phyloP scores from a whole-genome alignment of 2,329 filamentous ascomycete genomes.

The Ambrosiella cleistominuta region DNA sequence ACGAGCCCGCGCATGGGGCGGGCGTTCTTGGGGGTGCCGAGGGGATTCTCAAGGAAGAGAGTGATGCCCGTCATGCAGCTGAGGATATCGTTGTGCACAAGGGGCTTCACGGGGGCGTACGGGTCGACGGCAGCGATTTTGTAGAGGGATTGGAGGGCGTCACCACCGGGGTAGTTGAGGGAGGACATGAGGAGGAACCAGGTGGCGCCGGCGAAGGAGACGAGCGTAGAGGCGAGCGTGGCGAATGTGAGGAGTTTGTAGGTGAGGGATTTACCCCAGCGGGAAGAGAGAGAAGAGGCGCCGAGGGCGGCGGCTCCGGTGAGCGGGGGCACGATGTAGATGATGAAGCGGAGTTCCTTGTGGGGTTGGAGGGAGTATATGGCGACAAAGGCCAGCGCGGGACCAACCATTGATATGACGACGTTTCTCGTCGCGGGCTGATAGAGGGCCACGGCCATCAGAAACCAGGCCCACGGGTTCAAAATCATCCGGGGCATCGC shows the following conservation, averaged over 20 bases:
- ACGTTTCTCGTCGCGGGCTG: constrained; percentile 28
- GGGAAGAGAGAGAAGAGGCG: constrained; percentile 51
- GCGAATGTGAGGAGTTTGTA: constrained; percentile 36
- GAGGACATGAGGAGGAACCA: constrained; percentile 62
- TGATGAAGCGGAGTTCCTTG: constrained; percentile 90
- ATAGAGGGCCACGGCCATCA: constrained; percentile 37
- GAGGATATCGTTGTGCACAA: constrained; percentile 42
- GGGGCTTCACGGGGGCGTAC: constrained; percentile 20
- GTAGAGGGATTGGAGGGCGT: constrained; percentile 46
- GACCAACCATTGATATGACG: constrained; percentile 37
- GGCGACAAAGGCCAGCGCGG: constrained; percentile 53
- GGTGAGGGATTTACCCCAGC: constrained; percentile 41
- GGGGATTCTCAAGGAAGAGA: constrained; percentile 39
- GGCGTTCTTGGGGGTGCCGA: constrained; percentile 18
- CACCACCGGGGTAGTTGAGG: constrained; percentile 84
- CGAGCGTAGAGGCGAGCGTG: constrained; percentile 41
- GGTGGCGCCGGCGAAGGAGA: constrained; percentile 41
- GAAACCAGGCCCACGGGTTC: constrained; percentile 50
- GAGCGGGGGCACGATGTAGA: constrained; percentile 68
- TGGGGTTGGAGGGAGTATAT: constrained; percentile 82
- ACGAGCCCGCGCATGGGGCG: constrained; percentile 16
- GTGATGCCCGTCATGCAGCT: constrained; percentile 57
- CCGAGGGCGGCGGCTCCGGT: constrained; percentile 61
- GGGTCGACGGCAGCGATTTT: constrained; percentile 18
- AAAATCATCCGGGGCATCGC: constrained; percentile 68